A percentile compares a stretch with the other conserved stretches of the same genome.
phyloP scores from a whole-genome alignment of 345 rosid species.

The Firmiana major region DNA sequence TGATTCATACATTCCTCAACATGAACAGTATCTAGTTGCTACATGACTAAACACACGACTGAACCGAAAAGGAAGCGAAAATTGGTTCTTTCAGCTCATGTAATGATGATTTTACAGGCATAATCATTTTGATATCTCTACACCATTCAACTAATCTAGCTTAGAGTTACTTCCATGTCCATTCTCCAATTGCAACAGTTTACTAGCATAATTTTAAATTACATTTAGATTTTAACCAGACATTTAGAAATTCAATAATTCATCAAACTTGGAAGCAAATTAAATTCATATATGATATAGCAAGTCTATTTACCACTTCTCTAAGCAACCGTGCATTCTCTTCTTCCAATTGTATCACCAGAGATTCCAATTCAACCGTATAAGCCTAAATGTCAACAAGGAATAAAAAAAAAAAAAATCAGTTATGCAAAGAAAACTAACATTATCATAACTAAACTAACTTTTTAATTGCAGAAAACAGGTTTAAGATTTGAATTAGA shows the following conservation, averaged over 20 bases:
- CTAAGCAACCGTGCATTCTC: constrained; percentile 44
- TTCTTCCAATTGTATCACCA: constrained; percentile 53
- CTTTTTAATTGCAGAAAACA: neutral
- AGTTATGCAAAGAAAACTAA: neutral
- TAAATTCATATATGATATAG: neutral
- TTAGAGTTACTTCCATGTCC: no score
- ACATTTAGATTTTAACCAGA: neutral
- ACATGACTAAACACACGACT: neutral
- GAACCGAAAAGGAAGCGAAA: neutral
- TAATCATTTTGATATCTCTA: no score
- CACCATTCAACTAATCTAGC: no score
- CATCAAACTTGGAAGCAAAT: neutral
- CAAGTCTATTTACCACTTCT: constrained; percentile 44
- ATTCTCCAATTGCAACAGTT: no score
- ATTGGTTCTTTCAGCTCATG: neutral
- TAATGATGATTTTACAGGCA: neutral
- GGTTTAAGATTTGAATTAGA: neutral
- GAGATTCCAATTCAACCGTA: constrained; percentile 50
- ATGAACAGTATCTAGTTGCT: neutral
- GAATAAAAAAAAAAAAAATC: neutral
- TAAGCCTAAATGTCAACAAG: constrained; percentile 40
- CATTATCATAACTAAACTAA: neutral
- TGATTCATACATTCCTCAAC: neutral
- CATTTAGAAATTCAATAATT: neutral
- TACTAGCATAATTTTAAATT: no score